These are phyloP conservation scores for Aspergillus baeticus DNA, from an alignment of 495 filamentous ascomycete genomes.

Conservation along the genomic window DNA sequence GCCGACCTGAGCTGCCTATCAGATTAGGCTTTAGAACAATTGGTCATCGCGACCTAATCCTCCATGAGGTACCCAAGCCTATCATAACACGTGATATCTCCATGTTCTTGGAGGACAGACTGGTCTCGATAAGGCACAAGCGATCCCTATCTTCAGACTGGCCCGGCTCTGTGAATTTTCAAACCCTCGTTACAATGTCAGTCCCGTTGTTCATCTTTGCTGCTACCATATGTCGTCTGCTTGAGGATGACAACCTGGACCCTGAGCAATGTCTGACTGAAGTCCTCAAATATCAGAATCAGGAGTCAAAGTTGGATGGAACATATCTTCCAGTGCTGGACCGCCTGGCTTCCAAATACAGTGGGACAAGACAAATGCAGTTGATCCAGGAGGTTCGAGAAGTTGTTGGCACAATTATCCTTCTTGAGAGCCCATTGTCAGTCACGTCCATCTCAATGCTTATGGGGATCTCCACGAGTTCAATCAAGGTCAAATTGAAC, in stretches of 20 bases:
- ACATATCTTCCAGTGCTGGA: conserved; percentile 27
- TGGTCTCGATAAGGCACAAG: background rate
- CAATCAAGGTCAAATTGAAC: background rate
- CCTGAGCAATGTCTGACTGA: conserved; percentile 13
- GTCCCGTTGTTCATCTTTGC: conserved; percentile 33
- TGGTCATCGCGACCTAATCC: background rate
- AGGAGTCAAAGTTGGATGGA: conserved; percentile 14
- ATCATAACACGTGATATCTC: conserved; percentile 26
- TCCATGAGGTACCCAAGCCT: conserved; percentile 13
- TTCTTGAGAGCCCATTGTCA: conserved; percentile 20
- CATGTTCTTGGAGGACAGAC: conserved; percentile 22
- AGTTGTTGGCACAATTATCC: conserved; percentile 19
- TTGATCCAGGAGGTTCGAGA: conserved; percentile 19
- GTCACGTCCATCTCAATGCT: no score
- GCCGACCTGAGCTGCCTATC: conserved; percentile 46
- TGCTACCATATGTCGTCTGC: conserved; percentile 26
- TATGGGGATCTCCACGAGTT: conserved; percentile 13
- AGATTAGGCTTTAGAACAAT: conserved; percentile 25
- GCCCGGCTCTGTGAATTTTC: conserved; percentile 29
- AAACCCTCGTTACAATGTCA: conserved; percentile 12
- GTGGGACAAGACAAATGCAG: background rate
- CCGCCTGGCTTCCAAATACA: conserved; percentile 13
- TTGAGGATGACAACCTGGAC: conserved; percentile 15
- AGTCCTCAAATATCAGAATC: conserved; percentile 19
- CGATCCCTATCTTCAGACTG: conserved; percentile 23